phyloP scores from a whole-genome alignment of 179 eudicot genomes.

The Monotropa hypopitys region DNA sequence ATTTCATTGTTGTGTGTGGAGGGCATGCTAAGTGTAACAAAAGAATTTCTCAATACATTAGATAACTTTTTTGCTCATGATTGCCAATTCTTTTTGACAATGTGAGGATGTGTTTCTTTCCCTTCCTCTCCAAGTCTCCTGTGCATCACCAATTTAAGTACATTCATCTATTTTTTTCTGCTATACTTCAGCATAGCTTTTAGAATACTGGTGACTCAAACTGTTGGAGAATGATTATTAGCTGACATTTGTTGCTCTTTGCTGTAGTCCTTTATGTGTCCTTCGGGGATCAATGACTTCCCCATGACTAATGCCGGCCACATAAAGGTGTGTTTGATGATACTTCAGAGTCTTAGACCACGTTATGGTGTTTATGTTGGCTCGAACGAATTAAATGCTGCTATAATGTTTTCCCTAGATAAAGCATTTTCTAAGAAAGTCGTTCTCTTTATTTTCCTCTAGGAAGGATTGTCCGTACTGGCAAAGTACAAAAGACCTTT shows the following conservation, averaged over 20 bases:
- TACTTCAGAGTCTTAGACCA: neutral
- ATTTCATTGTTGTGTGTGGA: neutral
- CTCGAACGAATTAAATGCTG: neutral
- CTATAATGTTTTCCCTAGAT: neutral
- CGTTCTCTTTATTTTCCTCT: slow-evolving; percentile 13
- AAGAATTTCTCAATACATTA: neutral
- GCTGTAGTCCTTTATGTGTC: slow-evolving; percentile 93
- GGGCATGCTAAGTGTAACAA: neutral
- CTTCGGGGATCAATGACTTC: slow-evolving; percentile 93
- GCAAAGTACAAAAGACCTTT: slow-evolving; percentile 86
- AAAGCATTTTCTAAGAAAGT: neutral
- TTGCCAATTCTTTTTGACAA: neutral
- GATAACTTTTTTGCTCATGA: neutral
- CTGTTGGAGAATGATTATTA: neutral
- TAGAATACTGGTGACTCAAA: neutral
- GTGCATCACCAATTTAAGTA: too few species aligned
- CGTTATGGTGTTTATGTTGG: neutral
- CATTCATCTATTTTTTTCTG: neutral
- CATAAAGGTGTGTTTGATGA: slow-evolving; percentile 48
- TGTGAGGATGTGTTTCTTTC: neutral
- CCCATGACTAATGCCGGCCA: slow-evolving; percentile 86
- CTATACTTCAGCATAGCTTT: neutral
- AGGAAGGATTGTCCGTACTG: slow-evolving; percentile 70
- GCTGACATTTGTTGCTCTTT: slow-evolving; percentile 9
- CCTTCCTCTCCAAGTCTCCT: neutral